A percentile compares a stretch with the other conserved stretches of the same genome.
These are phyloP conservation scores for Haplosporangium gracile DNA, from an alignment of 192 early-diverging fungal genomes.

Conservation along the genomic window DNA sequence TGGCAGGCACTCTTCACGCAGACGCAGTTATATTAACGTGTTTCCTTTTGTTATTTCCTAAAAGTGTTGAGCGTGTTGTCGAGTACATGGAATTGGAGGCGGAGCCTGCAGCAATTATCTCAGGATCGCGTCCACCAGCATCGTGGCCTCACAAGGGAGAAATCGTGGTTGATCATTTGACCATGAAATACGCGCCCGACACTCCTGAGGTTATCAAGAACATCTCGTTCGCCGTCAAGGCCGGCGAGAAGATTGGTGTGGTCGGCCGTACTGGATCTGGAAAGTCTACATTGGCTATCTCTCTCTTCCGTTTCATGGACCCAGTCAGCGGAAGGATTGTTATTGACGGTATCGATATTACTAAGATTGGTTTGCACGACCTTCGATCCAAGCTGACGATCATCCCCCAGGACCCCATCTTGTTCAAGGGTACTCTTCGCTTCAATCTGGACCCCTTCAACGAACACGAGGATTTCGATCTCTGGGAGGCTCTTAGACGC, in stretches of 20 bases:
- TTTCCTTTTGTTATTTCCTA: no score
- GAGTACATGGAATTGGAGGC: conserved; percentile 89
- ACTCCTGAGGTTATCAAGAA: conserved; percentile 77
- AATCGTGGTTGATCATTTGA: conserved; percentile 76
- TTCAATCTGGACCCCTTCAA: conserved; percentile 91
- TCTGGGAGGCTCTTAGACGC: conserved; percentile 83
- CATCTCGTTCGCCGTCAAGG: conserved; percentile 71
- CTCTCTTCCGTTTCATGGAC: conserved; percentile 73
- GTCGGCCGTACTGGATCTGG: conserved; percentile 76
- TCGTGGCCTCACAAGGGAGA: conserved; percentile 77
- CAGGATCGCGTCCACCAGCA: conserved; percentile 57
- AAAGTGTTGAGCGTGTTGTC: conserved; percentile 74
- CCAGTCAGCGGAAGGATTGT: conserved; percentile 57
- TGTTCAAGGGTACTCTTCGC: conserved; percentile 77
- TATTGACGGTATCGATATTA: conserved; percentile 69
- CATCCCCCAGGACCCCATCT: conserved; percentile 81
- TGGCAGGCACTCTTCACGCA: no score
- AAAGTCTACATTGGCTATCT: conserved; percentile 70
- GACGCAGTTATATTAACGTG: no score
- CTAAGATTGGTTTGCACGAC: conserved; percentile 66
- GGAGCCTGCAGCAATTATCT: conserved; percentile 74
- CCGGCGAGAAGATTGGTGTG: conserved; percentile 72
- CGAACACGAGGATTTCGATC: conserved; percentile 77
- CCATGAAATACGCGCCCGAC: conserved; percentile 80
- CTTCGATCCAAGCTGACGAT: conserved; percentile 72